A percentile compares a stretch with the other conserved stretches of the same genome.
Conservation (phyloP, 1,284 basidiomycete genomes). For the Laetiporus sulphureus region DNA sequence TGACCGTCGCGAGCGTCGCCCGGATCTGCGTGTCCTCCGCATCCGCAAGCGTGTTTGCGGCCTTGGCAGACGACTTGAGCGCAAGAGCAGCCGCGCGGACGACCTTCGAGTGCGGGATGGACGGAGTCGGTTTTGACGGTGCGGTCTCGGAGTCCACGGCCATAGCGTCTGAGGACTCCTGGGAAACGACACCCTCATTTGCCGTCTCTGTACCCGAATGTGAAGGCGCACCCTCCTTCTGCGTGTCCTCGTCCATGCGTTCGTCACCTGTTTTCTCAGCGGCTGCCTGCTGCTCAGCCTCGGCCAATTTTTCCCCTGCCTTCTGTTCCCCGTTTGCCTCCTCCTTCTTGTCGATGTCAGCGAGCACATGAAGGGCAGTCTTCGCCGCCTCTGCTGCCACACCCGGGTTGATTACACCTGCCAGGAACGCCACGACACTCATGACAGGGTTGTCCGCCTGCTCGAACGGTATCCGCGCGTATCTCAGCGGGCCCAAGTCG, state of each 20-base stretch:
- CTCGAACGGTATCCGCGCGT: slow-evolving; percentile 82
- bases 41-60: slow-evolving; percentile 77
- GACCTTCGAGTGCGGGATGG: slow-evolving; percentile 68
- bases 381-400: slow-evolving; percentile 94
- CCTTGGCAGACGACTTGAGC: slow-evolving; percentile 85
- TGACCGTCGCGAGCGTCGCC: slow-evolving; percentile 75
- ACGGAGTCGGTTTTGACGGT: slow-evolving; percentile 24
- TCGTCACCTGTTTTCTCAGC: slow-evolving; percentile 10
- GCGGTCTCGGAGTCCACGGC: slow-evolving; percentile 30
- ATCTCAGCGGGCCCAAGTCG: slow-evolving; percentile 76
- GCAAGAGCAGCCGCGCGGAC: slow-evolving; percentile 79
- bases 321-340: slow-evolving; percentile 28
- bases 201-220: slow-evolving; percentile 5
- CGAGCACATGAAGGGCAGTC: slow-evolving; percentile 78
- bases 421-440: slow-evolving; percentile 96
- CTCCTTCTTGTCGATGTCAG: slow-evolving; percentile 45
- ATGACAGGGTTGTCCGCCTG: slow-evolving; percentile 97
- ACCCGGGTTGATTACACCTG: slow-evolving; percentile 85
- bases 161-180: slow-evolving; percentile 27
- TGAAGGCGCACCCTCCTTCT: slow-evolving; percentile 12
- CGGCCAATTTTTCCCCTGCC: slow-evolving; percentile 23
- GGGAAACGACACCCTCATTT: not conserved
- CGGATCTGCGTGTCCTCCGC: slow-evolving; percentile 83
- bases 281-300: slow-evolving; percentile 18
- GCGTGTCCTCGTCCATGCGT: slow-evolving; percentile 32